These are phyloP conservation scores for Sodiomyces alkalinus DNA, from an alignment of 2,329 filamentous ascomycete species.

Conservation along the genomic window DNA sequence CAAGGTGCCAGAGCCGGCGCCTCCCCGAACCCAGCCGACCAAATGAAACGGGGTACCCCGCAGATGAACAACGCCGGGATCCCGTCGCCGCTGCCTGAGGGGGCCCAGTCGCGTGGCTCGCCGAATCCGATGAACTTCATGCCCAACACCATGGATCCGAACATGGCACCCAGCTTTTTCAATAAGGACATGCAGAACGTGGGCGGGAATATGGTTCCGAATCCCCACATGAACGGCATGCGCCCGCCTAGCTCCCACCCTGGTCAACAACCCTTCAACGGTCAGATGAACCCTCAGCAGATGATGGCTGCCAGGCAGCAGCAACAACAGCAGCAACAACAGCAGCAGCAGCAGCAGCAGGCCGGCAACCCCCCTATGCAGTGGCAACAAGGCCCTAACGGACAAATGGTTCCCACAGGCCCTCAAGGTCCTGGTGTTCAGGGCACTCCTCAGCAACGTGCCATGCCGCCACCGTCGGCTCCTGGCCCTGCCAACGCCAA, in stretches of 20 bases:
- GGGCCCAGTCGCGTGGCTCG: slow-evolving; percentile 48
- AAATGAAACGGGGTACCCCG: slow-evolving; percentile 65
- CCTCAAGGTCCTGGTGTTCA: slow-evolving; percentile 34
- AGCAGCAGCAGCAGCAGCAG: slow-evolving; percentile 14
- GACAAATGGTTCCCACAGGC: slow-evolving; percentile 26
- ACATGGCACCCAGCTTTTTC: slow-evolving; percentile 44
- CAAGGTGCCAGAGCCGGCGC: slow-evolving; percentile 53
- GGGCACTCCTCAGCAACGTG: slow-evolving; percentile 56
- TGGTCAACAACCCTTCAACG: slow-evolving; percentile 35
- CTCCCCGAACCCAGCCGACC: slow-evolving; percentile 63
- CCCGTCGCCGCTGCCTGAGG: slow-evolving; percentile 58
- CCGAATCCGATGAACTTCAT: slow-evolving; percentile 52
- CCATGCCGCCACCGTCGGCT: slow-evolving; percentile 53
- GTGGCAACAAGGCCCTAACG: slow-evolving; percentile 28
- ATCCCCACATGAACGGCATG: slow-evolving; percentile 49
- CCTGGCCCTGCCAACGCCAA: slow-evolving; percentile 37
- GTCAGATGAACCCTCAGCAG: slow-evolving; percentile 44
- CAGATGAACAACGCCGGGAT: slow-evolving; percentile 56
- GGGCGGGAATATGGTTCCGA: slow-evolving; percentile 37
- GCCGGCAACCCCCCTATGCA: slow-evolving; percentile 27
- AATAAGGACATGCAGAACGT: slow-evolving; percentile 33
- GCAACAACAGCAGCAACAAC: slow-evolving; percentile 14
- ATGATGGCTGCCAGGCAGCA: slow-evolving; percentile 37
- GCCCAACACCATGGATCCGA: slow-evolving; percentile 45
- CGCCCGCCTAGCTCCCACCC: slow-evolving; percentile 56